Percentiles rank a stretch among this genome's conserved stretches.
phyloP scores from a whole-genome alignment of 371 early-diverging fungal genomes.

The Rhizomucor miehei region DNA sequence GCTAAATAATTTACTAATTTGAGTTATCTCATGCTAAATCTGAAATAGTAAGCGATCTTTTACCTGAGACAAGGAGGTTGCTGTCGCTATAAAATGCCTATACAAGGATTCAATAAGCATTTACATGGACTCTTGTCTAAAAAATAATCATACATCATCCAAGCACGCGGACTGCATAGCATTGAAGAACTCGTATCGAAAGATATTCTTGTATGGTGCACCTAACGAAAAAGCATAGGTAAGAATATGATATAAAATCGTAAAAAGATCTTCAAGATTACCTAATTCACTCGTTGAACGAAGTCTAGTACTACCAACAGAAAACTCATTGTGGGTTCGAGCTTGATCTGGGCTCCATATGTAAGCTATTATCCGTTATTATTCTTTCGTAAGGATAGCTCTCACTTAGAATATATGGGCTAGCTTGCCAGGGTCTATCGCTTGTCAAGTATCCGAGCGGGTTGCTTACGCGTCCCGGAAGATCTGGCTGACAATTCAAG shows the following conservation, averaged over 20 bases:
- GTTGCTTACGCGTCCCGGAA: background rate
- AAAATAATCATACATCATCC: conserved; percentile 34
- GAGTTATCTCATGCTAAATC: background rate
- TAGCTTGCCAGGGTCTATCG: too few species aligned
- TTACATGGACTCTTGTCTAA: too few species aligned
- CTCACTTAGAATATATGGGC: background rate
- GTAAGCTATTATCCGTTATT: too few species aligned
- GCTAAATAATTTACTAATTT: conserved; percentile 34
- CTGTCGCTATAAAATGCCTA: conserved; percentile 37
- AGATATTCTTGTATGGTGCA: conserved; percentile 29
- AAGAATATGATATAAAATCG: background rate
- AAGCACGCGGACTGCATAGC: conserved; percentile 64
- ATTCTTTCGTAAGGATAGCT: too few species aligned
- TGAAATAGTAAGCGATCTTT: too few species aligned
- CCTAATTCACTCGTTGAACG: conserved; percentile 23
- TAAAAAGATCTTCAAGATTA: conserved; percentile 5
- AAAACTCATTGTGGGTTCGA: background rate
- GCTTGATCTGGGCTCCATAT: background rate
- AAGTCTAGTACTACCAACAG: conserved; percentile 2
- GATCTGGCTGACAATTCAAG: background rate
- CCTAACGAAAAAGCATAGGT: conserved; percentile 8
- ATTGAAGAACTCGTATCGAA: conserved; percentile 58
- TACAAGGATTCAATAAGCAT: too few species aligned
- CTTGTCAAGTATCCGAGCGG: too few species aligned
- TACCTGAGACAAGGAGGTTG: conserved; percentile 62